Evolutionary conservation across 169 alveolate species (phyloP).

Genomic region (Plasmodium fragile): DNA sequence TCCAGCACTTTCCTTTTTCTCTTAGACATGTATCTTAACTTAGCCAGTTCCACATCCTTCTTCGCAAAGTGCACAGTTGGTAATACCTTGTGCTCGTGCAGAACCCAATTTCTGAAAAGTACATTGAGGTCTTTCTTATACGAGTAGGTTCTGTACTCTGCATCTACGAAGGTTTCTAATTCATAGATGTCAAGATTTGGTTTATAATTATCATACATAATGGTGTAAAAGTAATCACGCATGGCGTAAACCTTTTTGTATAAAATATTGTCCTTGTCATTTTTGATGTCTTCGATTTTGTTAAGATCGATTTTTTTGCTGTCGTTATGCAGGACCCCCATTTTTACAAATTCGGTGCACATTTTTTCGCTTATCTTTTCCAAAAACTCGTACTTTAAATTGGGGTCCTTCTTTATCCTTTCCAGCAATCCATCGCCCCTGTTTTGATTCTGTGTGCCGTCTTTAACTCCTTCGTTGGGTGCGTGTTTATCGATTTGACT

Average conservation of each 20-base stretch:
- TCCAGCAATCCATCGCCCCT: not conserved
- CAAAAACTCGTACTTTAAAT: conserved; percentile 24
- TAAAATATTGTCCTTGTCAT: conserved; percentile 48
- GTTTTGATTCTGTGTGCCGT: not conserved
- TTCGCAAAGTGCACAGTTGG: conserved; percentile 70
- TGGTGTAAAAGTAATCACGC: conserved; percentile 71
- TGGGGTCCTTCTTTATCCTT: conserved; percentile 31
- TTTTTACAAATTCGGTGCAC: conserved; percentile 40
- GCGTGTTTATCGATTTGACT: not conserved
- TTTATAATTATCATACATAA: conserved; percentile 64
- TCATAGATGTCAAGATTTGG: conserved; percentile 70
- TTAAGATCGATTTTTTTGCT: conserved; percentile 54
- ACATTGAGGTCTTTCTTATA: conserved; percentile 56
- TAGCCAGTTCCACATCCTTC: conserved; percentile 73
- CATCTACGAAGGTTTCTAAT: conserved; percentile 73
- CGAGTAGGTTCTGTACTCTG: conserved; percentile 65
- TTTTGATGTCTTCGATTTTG: conserved; percentile 71
- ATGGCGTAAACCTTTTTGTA: conserved; percentile 75
- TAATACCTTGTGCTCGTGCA: conserved; percentile 50
- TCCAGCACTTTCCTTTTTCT: conserved; percentile 56
- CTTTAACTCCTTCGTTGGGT: not conserved
- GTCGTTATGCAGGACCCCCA: conserved; percentile 27
- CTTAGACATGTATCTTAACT: conserved; percentile 45
- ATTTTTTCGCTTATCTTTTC: conserved; percentile 59
- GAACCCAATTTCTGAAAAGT: conserved; percentile 65